phyloP scores from a whole-genome alignment of 805 yeast genomes.

The Candida nemodendra region DNA sequence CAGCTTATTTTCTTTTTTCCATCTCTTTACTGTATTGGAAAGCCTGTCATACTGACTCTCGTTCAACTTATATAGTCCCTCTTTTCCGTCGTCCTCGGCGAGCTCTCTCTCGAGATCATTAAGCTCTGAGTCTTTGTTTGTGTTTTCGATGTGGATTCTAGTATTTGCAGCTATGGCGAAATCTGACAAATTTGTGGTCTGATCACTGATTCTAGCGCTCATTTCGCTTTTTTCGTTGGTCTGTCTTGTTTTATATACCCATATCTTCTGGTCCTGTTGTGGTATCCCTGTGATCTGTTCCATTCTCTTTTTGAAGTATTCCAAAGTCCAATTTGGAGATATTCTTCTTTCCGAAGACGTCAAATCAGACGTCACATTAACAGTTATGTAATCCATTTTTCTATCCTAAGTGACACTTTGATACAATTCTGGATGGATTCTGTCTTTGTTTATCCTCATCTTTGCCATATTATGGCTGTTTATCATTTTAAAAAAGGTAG shows the following conservation, averaged over 20 bases:
- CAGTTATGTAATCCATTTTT: constrained; percentile 34
- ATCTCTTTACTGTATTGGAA: constrained; percentile 62
- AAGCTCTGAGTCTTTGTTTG: constrained; percentile 51
- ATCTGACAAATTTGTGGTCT: constrained; percentile 21
- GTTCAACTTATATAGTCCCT: constrained; percentile 45
- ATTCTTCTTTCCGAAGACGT: constrained; percentile 71
- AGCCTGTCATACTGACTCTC: constrained; percentile 63
- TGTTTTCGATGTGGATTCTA: constrained; percentile 58
- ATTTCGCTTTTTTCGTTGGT: constrained; percentile 36
- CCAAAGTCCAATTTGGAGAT: constrained; percentile 59
- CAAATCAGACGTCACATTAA: constrained; percentile 60
- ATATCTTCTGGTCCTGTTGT: constrained; percentile 51
- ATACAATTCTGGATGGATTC: constrained; percentile 3
- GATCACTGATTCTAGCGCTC: constrained; percentile 15
- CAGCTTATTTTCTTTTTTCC: constrained; percentile 68
- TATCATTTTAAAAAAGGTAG: too few species aligned
- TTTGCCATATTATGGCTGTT: neutral
- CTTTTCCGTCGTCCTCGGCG: constrained; percentile 23
- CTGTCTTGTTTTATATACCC: constrained; percentile 41
- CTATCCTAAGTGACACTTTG: neutral
- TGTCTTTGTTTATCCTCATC: constrained; percentile 3
- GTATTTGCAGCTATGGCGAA: constrained; percentile 38
- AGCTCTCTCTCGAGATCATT: constrained; percentile 24
- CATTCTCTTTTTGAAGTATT: constrained; percentile 49
- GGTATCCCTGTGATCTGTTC: constrained; percentile 77